These are phyloP conservation scores for Baeospora myosura DNA, from an alignment of 1,284 basidiomycete species.

Conservation along the genomic window DNA sequence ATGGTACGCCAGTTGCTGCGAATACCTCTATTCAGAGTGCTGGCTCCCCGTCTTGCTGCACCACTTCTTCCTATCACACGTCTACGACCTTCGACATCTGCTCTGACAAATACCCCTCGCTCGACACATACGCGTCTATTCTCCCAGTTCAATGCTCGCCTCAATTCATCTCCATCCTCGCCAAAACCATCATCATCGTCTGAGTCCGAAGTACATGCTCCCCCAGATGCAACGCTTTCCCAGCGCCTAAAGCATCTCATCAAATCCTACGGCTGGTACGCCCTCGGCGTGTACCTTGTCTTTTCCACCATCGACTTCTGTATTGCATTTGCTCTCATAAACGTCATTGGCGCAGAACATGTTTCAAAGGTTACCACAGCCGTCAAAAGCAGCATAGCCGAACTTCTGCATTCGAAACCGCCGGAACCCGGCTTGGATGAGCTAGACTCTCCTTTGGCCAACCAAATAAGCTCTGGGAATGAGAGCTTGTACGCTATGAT, in stretches of 20 bases:
- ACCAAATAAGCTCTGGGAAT: constrained; percentile 28
- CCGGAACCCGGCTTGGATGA: constrained; percentile 61
- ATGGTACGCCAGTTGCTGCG: constrained; percentile 16
- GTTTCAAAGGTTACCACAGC: constrained; percentile 64
- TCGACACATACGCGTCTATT: constrained; percentile 35
- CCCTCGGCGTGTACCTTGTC: constrained; percentile 77
- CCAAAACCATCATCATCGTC: constrained; percentile 20
- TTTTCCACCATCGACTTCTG: constrained; percentile 73
- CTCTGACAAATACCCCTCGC: constrained; percentile 22
- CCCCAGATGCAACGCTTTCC: constrained; percentile 49
- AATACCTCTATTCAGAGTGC: constrained; percentile 18
- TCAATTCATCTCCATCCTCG: constrained; percentile 23
- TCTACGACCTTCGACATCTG: constrained; percentile 17
- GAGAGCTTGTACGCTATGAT: constrained; percentile 88
- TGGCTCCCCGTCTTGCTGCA: constrained; percentile 25
- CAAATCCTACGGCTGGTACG: constrained; percentile 90
- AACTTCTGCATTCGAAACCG: constrained; percentile 40
- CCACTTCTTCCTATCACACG: constrained; percentile 41
- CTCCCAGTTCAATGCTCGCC: constrained; percentile 41
- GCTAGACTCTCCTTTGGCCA: constrained; percentile 31
- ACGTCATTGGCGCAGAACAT: constrained; percentile 85
- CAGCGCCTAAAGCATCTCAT: constrained; percentile 81
- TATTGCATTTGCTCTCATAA: constrained; percentile 78
- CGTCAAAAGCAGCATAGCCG: constrained; percentile 44
- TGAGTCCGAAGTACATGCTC: constrained; percentile 22